phyloP scores from a whole-genome alignment of 768 basidiomycete species.

The Lepiota subincarnata region DNA sequence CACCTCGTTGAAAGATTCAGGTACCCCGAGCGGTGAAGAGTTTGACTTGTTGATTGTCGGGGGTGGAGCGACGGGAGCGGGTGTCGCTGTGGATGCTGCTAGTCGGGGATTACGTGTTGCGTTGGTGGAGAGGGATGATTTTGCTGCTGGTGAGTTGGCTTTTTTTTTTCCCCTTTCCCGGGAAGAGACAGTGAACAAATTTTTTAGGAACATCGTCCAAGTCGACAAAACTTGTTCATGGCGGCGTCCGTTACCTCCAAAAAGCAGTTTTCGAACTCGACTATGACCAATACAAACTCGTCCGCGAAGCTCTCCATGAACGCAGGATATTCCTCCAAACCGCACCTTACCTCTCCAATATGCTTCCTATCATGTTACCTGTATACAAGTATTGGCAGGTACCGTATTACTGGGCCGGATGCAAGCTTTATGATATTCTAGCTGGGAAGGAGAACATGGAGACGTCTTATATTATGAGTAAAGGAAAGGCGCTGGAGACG shows the following conservation, averaged over 20 bases:
- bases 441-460: conserved; percentile 98
- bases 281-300: conserved; percentile 95
- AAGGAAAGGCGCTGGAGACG: conserved; percentile 86
- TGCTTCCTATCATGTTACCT: conserved; percentile 97
- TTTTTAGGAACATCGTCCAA: conserved; percentile 94
- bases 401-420: conserved; percentile 93
- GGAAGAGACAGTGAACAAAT: too few relatives aligned
- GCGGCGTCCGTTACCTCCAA: conserved; percentile 95
- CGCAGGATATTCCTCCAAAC: conserved; percentile 91
- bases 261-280: conserved; percentile 95
- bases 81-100: conserved; percentile 94
- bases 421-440: conserved; percentile 93
- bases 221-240: conserved; percentile 97
- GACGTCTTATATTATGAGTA: conserved; percentile 90
- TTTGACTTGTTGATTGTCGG: conserved; percentile 86
- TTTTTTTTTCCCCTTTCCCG: background rate
- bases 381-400: conserved; percentile 99
- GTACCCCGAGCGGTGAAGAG: conserved; percentile 38
- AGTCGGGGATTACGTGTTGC: conserved; percentile 90
- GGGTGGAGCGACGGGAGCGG: conserved; percentile 94
- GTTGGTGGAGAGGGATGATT: conserved; percentile 91
- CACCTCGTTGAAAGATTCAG: conserved; percentile 47
- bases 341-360: conserved; percentile 86
- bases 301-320: conserved; percentile 92
- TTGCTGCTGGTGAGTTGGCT: conserved; percentile 64